These are phyloP conservation scores for Delitschia confertaspora DNA, from an alignment of 495 filamentous ascomycete genomes.

Conservation along the genomic window DNA sequence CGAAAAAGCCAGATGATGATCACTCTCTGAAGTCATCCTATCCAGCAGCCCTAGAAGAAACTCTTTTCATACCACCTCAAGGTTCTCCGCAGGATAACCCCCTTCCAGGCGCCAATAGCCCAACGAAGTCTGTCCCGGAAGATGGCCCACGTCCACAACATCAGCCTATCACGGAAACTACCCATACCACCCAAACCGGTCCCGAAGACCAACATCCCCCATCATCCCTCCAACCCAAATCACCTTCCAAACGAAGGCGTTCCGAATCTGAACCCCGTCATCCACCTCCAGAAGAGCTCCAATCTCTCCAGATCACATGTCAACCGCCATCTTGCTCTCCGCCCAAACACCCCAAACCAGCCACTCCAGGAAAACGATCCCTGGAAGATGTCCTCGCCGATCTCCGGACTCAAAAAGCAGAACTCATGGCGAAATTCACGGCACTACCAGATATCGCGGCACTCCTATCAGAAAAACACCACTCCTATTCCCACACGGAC, in stretches of 20 bases:
- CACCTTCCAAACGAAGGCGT: neutral
- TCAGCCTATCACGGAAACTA: too few species aligned
- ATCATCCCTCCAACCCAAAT: neutral
- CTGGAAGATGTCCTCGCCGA: conserved; percentile 12
- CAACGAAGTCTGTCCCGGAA: too few species aligned
- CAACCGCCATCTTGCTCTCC: neutral
- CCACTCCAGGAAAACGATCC: conserved; percentile 3
- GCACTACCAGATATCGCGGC: conserved; percentile 12
- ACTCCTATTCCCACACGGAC: neutral
- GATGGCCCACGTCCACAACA: too few species aligned
- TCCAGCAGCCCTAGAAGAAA: neutral
- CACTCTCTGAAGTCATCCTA: neutral
- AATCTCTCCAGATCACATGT: neutral
- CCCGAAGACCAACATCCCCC: too few species aligned
- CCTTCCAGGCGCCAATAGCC: too few species aligned
- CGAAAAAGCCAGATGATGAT: neutral
- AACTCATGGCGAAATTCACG: conserved; percentile 17
- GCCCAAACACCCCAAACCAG: neutral
- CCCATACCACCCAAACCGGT: too few species aligned
- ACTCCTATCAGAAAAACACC: neutral
- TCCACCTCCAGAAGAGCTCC: neutral
- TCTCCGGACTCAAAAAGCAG: conserved; percentile 11
- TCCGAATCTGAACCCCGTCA: neutral
- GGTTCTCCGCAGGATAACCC: conserved; percentile 6
- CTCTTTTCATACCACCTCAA: conserved; percentile 1